phyloP scores from a whole-genome alignment of 2,329 filamentous ascomycete genomes.

The Juglanconis oblonga region DNA sequence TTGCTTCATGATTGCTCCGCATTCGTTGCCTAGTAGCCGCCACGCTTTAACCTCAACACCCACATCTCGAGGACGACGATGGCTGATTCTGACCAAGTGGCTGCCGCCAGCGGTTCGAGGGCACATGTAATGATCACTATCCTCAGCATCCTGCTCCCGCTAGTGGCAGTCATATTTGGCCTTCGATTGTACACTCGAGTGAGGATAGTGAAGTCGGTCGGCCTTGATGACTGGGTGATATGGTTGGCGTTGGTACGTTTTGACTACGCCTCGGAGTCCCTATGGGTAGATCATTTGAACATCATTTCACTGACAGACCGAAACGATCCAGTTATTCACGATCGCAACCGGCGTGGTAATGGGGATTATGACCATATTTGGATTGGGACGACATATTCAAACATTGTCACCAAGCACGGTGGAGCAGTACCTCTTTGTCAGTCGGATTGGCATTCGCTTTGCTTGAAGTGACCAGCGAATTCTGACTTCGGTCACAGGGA shows the following conservation, averaged over 20 bases:
- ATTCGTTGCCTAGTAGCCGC: not conserved
- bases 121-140: conserved; percentile 23
- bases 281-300: not conserved
- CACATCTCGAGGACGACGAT: not conserved
- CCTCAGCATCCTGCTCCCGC: conserved; percentile 23
- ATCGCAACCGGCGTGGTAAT: conserved; percentile 13
- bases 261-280: not conserved
- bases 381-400: conserved; percentile 19
- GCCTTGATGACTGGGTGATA: conserved; percentile 28
- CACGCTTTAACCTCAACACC: not conserved
- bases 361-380: conserved; percentile 17
- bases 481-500: not conserved
- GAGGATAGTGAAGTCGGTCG: conserved; percentile 26
- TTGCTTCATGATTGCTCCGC: not conserved
- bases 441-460: not conserved
- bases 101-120: conserved; percentile 16
- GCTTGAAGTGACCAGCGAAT: too few species aligned
- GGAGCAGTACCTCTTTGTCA: conserved; percentile 4
- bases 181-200: conserved; percentile 30
- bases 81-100: not conserved
- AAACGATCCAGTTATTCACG: not conserved
- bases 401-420: conserved; percentile 10
- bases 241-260: conserved; percentile 37
- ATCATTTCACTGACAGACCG: not conserved
- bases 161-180: conserved; percentile 25